Base-by-base conservation (phyloP, 768 basidiomycete species). In the Termitomyces bulborhizus region DNA sequence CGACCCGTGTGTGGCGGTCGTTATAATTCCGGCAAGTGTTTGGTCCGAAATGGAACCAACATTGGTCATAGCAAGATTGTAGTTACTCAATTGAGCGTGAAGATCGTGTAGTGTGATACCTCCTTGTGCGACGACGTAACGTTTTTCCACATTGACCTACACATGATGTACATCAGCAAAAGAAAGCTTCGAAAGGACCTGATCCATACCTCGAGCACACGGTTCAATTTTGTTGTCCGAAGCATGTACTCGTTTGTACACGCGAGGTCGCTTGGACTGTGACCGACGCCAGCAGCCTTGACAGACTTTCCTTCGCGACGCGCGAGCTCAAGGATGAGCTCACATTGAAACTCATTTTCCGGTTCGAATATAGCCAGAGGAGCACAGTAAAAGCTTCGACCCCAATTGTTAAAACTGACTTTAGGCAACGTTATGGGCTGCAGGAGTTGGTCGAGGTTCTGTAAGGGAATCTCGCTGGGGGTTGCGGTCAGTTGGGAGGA, bases 31-130 rank as follows among this genome's bases (percentile, higher is more conserved):
- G 27, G 83, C 95, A 60, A 99, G 78, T 3, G 93, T 92, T 69
- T 98, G 96, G 68, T 97, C 94, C 36, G 93, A 96, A 64, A 99
- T 98, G 29, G 93, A 95, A 36, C 97, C 97, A 57, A 98, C 79
- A 70, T 90, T 96, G 65, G 81, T 84, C 82, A 99, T 86, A 39
- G 94, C 95, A 32, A 98, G 81, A 34, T 78, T 77, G 62, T 85
- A 73, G 12, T 72, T 68, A 46, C 76, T 81, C 53, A 98, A 85
- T 15, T 76, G 75, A 24, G 68, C 72, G 60, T 96, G 92, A 4
- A 98, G 79, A 48, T 80, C 75, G 55, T 85, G 75, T 54, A 98
- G 83, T 4, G 81, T 85, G 66, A 93, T 86, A 21, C 93, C 93
- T 4, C 82, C 87, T 70, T 94, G 81, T 0, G 80, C 88, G 61